A percentile compares a stretch with the other conserved stretches of the same genome.
phyloP scores from a whole-genome alignment of 1,139 yeast genomes.

The Suhomyces choctaworum region DNA sequence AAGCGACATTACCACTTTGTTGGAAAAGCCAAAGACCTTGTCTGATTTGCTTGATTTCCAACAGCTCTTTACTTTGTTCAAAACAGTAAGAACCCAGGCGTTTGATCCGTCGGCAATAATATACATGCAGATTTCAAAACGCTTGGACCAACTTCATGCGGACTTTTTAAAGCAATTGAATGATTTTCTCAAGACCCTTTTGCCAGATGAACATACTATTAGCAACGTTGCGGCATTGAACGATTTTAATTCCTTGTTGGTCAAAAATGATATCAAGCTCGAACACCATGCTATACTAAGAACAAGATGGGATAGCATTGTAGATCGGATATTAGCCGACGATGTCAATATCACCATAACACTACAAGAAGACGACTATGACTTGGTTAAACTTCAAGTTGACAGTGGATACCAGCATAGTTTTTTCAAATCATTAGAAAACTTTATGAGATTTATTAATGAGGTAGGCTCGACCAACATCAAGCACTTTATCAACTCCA shows the following conservation, averaged over 20 bases:
- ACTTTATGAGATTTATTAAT: constrained; percentile 35
- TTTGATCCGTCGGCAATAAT: constrained; percentile 9
- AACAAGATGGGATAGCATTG: constrained; percentile 13
- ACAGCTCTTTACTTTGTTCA: constrained; percentile 15
- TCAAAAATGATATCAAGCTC: constrained; percentile 17
- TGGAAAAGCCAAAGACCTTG: constrained; percentile 14
- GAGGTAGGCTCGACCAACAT: constrained; percentile 24
- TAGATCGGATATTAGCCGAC: constrained; percentile 11
- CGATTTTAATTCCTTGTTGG: constrained; percentile 18
- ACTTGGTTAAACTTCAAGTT: constrained; percentile 7
- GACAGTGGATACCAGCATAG: constrained; percentile 2
- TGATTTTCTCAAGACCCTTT: constrained; percentile 19
- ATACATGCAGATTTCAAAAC: constrained; percentile 11
- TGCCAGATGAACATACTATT: constrained; percentile 28
- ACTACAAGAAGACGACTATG: constrained; percentile 11
- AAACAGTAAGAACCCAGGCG: neutral
- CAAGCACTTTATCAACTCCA: constrained; percentile 30
- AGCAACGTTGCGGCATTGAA: constrained; percentile 19
- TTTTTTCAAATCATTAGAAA: constrained; percentile 26
- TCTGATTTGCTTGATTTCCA: constrained; percentile 19
- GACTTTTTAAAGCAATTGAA: constrained; percentile 20
- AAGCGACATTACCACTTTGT: constrained; percentile 12
- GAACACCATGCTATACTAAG: constrained; percentile 11
- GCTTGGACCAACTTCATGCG: constrained; percentile 9
- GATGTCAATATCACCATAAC: neutral